phyloP scores from a whole-genome alignment of 768 basidiomycete species.

The Termitomyces sp. region DNA sequence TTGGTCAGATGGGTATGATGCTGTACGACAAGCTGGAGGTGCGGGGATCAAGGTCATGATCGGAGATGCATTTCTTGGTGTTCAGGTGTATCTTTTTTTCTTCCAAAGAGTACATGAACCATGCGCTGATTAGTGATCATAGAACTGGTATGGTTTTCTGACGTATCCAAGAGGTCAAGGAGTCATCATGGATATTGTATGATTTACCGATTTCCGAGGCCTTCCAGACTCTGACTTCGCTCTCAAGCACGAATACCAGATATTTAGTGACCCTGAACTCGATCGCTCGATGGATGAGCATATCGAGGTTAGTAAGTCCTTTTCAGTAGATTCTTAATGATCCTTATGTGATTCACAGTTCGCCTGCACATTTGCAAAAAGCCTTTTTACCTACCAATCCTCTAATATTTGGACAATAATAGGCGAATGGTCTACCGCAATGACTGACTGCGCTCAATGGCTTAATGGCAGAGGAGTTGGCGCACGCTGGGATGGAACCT shows the following conservation, averaged over 20 bases:
- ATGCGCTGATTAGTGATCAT: constrained; percentile 1
- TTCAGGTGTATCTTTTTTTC: constrained; percentile 29
- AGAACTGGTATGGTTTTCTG: constrained; percentile 60
- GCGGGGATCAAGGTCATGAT: constrained; percentile 57
- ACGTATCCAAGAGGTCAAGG: constrained; percentile 45
- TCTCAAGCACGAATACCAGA: constrained; percentile 63
- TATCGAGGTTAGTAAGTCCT: constrained; percentile 35
- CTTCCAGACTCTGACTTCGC: not conserved
- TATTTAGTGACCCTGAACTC: constrained; percentile 58
- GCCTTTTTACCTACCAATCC: constrained; percentile 38
- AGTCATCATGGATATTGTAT: constrained; percentile 62
- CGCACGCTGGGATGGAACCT: constrained; percentile 62
- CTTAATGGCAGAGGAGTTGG: constrained; percentile 74
- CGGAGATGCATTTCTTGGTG: constrained; percentile 64
- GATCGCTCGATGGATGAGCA: constrained; percentile 50
- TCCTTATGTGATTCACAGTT: constrained; percentile 24
- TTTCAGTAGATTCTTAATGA: not conserved
- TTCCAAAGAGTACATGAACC: not conserved
- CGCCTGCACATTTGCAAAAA: constrained; percentile 46
- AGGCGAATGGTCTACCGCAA: constrained; percentile 76
- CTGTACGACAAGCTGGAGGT: constrained; percentile 46
- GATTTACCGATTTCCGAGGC: not conserved
- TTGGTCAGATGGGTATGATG: constrained; percentile 55
- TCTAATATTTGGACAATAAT: constrained; percentile 67
- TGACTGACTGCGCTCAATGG: constrained; percentile 74